Conservation (phyloP, 805 yeast species). For the Metschnikowia similis region DNA sequence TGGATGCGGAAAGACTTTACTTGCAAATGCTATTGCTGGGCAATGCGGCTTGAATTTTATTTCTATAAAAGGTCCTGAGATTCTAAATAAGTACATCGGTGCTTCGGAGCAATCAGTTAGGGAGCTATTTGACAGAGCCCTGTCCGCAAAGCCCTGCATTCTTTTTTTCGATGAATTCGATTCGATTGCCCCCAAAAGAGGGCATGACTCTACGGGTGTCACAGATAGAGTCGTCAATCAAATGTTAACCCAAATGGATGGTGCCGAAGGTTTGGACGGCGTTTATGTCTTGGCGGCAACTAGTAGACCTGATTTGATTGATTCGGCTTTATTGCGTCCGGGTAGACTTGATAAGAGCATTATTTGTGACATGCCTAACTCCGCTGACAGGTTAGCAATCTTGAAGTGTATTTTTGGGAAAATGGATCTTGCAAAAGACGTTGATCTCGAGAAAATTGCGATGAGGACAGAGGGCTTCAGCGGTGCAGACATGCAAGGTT, state of each 20-base stretch:
- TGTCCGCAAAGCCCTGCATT: slow-evolving; percentile 90
- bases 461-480: slow-evolving; percentile 68
- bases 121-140: slow-evolving; percentile 90
- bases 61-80: slow-evolving; percentile 93
- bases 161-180: slow-evolving; percentile 94
- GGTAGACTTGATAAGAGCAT: slow-evolving; percentile 93
- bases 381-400: slow-evolving; percentile 69
- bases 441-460: slow-evolving; percentile 55
- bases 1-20: slow-evolving; percentile 92
- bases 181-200: slow-evolving; percentile 96
- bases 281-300: slow-evolving; percentile 97
- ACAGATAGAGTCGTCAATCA: slow-evolving; percentile 97
- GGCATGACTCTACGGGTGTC: slow-evolving; percentile 96
- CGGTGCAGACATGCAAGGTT: slow-evolving; percentile 93
- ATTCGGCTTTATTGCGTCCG: slow-evolving; percentile 90
- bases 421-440: slow-evolving; percentile 51
- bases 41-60: slow-evolving; percentile 93
- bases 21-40: slow-evolving; percentile 90
- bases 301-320: slow-evolving; percentile 91
- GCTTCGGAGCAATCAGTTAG: slow-evolving; percentile 95
- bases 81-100: slow-evolving; percentile 91
- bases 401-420: slow-evolving; percentile 53
- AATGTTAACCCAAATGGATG: slow-evolving; percentile 96
- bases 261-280: slow-evolving; percentile 97
- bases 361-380: slow-evolving; percentile 80